phyloP scores from a whole-genome alignment of 2,329 filamentous ascomycete species.

The Cercospora nicotianae region DNA sequence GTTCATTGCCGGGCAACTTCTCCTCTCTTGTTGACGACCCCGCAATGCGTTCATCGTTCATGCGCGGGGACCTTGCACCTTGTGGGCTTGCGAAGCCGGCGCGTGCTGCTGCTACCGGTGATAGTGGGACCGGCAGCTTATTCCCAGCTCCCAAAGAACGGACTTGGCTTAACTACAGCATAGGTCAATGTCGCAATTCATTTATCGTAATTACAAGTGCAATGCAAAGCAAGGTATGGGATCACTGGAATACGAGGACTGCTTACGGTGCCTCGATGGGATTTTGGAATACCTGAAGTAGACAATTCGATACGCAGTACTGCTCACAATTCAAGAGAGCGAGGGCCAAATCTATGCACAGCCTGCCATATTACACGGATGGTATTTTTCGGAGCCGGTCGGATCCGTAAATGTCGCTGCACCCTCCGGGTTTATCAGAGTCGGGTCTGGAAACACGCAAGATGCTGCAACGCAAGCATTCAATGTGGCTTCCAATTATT shows the following conservation, averaged over 20 bases:
- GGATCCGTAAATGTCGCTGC: background rate
- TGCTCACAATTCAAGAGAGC: background rate
- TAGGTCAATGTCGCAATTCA: background rate
- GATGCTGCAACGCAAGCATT: background rate
- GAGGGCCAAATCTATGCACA: background rate
- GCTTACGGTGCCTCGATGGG: no score
- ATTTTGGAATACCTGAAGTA: no score
- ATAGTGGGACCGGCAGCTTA: conserved; percentile 8
- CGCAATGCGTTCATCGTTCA: conserved; percentile 11
- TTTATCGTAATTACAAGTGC: no score
- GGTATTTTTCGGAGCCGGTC: background rate
- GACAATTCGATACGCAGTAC: background rate
- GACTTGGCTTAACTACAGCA: background rate
- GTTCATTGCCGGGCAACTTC: background rate
- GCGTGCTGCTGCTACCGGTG: background rate
- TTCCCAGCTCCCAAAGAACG: background rate
- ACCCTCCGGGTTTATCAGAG: background rate
- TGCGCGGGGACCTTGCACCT: conserved; percentile 7
- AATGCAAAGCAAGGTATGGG: no score
- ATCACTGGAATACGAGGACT: no score
- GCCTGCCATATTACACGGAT: background rate
- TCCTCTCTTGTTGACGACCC: conserved; percentile 4
- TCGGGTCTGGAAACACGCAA: background rate
- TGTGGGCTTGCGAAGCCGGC: conserved; percentile 8
- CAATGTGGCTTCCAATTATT: background rate